These are phyloP conservation scores for Debaryomycetaceae sp. DNA, from an alignment of 1,139 yeast species.

Conservation along the genomic window DNA sequence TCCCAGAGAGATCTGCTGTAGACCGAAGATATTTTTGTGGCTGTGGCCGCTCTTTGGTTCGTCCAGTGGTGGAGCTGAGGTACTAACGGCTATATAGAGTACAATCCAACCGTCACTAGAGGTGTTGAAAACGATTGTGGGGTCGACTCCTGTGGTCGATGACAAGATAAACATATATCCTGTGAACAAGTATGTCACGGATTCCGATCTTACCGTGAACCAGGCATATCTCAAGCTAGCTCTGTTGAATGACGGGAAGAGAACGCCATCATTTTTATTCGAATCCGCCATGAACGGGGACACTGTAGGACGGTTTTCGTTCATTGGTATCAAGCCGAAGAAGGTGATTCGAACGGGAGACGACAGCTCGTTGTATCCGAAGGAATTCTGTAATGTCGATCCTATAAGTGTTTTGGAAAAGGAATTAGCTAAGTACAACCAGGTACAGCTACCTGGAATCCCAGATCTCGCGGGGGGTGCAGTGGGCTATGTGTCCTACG, in stretches of 20 bases:
- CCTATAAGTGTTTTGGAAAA: conserved; percentile 73
- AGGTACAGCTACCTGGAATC: conserved; percentile 74
- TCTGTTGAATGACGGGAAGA: conserved; percentile 56
- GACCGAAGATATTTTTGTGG: no score
- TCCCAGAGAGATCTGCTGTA: no score
- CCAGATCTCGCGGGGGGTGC: conserved; percentile 95
- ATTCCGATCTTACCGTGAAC: conserved; percentile 83
- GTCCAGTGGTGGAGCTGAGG: not conserved
- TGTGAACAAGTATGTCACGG: conserved; percentile 67
- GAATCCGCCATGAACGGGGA: conserved; percentile 91
- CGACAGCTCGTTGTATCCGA: conserved; percentile 24
- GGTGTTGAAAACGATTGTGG: conserved; percentile 43
- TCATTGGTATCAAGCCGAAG: conserved; percentile 82
- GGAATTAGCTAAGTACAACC: conserved; percentile 62
- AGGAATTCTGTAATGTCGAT: conserved; percentile 52
- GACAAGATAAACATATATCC: conserved; percentile 65
- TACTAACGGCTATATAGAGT: not conserved
- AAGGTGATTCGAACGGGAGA: conserved; percentile 80
- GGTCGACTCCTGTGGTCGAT: conserved; percentile 28
- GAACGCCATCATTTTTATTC: conserved; percentile 71
- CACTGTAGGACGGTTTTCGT: conserved; percentile 83
- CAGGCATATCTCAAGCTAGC: conserved; percentile 84
- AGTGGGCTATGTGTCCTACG: conserved; percentile 90
- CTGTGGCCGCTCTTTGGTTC: no score
- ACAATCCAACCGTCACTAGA: conserved; percentile 62